Base-by-base conservation (phyloP, 352 stramenopile genomes). In the Pythium oligandrum region DNA sequence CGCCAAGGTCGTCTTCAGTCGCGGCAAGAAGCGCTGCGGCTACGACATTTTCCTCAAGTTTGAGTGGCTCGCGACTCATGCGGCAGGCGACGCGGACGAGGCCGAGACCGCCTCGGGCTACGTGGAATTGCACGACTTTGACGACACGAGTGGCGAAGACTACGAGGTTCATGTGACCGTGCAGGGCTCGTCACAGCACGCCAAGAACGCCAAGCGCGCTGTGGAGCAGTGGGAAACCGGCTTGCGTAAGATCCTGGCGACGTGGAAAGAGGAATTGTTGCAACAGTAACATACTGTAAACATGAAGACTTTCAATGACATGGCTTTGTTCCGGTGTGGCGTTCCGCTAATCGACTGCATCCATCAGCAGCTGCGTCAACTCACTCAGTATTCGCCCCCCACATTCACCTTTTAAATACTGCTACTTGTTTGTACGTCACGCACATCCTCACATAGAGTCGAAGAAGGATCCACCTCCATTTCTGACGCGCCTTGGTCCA, bases 1-100 rank as follows among this genome's bases (percentile, higher is more conserved):
- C 30, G 80, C 83, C 37, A 93, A 93, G 79, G 71, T 93, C 57
- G 78, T 93, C 10, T 90, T 90, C 50, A 91, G 81, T 56, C 78
- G 83, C 39, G 78, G 83, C 42, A 90, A 90, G 69, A 93, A 93
- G 61, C 83, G 83, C 42, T 93, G 83, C 44, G 81, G 83, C 4
- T 93, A 90, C 55, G 81, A 93, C 42, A 74, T 93, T 33, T 78
- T 73, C 45, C 68, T 93, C 65, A 90, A 90, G 63, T 93, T 90
- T 49, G 77, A 80, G 52, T 92, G 80, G 71, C 48, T 51, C 31
- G 79, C 73, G 8, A 80, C 56, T 38, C 71, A 59, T 12, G 32
- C 51, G 1, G 67, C 69, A 11, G 64, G 68, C 12, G 70, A 76
- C 40, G 39, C 66, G 11, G 71, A 80, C 44, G 74, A 71, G 2